Evolutionary conservation across 306 rosid genomes (phyloP), one percentile per base, ranked within the genome.

Genomic region (Castanea sativa): DNA sequence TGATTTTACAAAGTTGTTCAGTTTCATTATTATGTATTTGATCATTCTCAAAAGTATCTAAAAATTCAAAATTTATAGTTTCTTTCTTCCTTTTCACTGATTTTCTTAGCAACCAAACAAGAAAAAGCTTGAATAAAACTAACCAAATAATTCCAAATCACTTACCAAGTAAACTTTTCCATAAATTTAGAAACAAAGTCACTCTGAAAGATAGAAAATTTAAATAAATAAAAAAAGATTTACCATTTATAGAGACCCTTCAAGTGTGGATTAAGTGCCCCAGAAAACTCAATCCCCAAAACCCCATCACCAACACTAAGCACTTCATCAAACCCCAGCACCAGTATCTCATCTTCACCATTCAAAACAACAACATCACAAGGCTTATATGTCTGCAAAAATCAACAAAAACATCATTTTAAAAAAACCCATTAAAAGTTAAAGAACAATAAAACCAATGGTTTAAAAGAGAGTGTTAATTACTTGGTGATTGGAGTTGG

Each of bases 241-340:
- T 63, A 84, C 92, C 89, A 89, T 83, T 65, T 92, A 61, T 92
- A 88, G 60, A 92, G 84, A 23, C 94, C 92, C 68, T 2, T 67
- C n/a, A 90, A 85, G 56, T 85, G 86, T 10, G 81, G 80, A 58
- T 88, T 88, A 56, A 92, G 92, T 69, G 80, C 69, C 13, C 88
- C 90, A 69, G 90, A 87, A 79, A 88, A 92, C 74, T 85, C 87
- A 23, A 92, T 79, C 85, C 71, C 33, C 87, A 90, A 53, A 64
- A 87, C 60, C 51, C 90, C 92, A 76, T 88, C 90, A 73, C 90
- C 91, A 76, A 75, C 84, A 64, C 75, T 15, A 35, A 92, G 89
- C 77, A 69, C 43, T 75, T 88, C 84, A 60, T 85, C 89, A 78
- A 90, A 92, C 52, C 77, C 90, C 79, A 90, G 33, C 33, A 90